Conservation (phyloP, 2,329 filamentous ascomycete genomes). For the Chrysoporthe cubensis region DNA sequence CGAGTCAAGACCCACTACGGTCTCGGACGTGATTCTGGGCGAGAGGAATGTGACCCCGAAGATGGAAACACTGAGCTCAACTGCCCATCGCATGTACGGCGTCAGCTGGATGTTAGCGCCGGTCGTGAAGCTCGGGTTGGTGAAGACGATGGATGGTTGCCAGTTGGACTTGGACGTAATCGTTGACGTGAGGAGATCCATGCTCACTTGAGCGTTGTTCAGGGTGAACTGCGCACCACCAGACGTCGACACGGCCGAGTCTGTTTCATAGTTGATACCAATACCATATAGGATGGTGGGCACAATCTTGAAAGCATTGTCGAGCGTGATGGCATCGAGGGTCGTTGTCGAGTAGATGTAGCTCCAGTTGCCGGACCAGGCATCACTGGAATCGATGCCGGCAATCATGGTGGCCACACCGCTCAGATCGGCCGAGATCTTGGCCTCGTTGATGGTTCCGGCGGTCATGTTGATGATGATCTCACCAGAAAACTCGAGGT, state of each 20-base stretch:
- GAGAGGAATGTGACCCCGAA: neutral
- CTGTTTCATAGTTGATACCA: constrained; percentile 3
- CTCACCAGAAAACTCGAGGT: constrained; percentile 6
- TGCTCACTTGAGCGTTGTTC: neutral
- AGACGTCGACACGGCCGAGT: constrained; percentile 4
- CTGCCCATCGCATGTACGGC: constrained; percentile 3
- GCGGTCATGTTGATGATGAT: constrained; percentile 11
- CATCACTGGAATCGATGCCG: neutral
- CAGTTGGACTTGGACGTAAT: constrained; percentile 2
- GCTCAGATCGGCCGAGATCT: neutral
- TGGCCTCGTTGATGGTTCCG: constrained; percentile 3
- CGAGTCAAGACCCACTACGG: constrained; percentile 7
- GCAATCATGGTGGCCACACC: constrained; percentile 8
- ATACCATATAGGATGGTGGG: neutral
- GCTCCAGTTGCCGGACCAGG: constrained; percentile 7
- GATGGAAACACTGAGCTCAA: neutral
- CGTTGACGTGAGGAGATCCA: constrained; percentile 4
- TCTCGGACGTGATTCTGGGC: constrained; percentile 1
- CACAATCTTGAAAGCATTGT: constrained; percentile 9
- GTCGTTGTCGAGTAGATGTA: constrained; percentile 6
- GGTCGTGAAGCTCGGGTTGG: constrained; percentile 4
- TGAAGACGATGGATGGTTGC: constrained; percentile 9
- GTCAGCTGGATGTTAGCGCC: constrained; percentile 1
- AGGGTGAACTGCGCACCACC: constrained; percentile 4
- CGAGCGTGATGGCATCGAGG: neutral